Evolutionary conservation across 768 basidiomycete genomes (phyloP), one percentile per base, ranked within the genome.

Genomic region (Tylopilus intermedius): DNA sequence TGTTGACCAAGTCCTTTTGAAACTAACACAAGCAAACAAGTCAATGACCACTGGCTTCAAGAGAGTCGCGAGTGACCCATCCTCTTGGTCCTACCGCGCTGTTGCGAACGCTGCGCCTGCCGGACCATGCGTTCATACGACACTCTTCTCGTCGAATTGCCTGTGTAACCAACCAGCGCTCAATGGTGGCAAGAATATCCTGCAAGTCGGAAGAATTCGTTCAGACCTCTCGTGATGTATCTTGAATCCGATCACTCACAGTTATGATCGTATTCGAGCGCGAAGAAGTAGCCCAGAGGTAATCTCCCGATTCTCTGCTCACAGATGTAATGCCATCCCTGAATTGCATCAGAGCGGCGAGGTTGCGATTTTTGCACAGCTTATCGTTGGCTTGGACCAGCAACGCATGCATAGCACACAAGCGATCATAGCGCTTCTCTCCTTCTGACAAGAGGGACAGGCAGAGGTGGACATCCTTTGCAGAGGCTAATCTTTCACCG

Each of bases 391-490:
- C 63, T 45, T 67, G 67, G 24, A 61, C 44, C 30, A 73, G 35
- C 26, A 73, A 26, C 0, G 72, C 72, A 18, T 72, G 73, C 55
- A 69, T 68, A 3, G 70, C 73, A 40, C 66, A 64, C 40, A 74
- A 43, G 14, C 63, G 63, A 18, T 68, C 59, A 35, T 68, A 58
- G 37, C 58, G 26, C 29, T 56, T 56, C 10, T 57, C 53, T 24
- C 60, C 65, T 14, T 57, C 49, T 21, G 48, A n/a, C 0, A 73
- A 53, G 9, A 64, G 43, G 22, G 46, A 47, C 33, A 74, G 40
- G 53, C 71, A 72, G n/a, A 57, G n/a, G 26, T 64, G 54, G 45
- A 71, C 47, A 43, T 73, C 72, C 32, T 48, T 61, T 2, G 56
- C 64, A 2, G 32, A 49, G 38, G 58, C 41, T 33, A 73, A 45